Base-by-base conservation (phyloP, 176 grass and related monocot species). In the Musa schizocarpa region DNA sequence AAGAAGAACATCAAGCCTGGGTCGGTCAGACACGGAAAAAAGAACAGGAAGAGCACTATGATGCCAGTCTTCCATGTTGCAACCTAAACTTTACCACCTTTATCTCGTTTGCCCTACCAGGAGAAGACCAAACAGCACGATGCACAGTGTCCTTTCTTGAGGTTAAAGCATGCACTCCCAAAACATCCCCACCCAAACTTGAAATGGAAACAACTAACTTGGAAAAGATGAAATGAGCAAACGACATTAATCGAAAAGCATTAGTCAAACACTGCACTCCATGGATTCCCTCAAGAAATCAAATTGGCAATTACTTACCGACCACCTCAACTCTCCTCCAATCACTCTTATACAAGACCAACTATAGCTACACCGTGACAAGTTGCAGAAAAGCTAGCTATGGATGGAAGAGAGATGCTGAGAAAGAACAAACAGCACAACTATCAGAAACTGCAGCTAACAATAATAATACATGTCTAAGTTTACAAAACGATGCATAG, bases 401-500 rank as follows among this genome's bases (percentile, higher is more conserved):
- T 43, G 34, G 34, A 43, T 43, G 4, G n/a, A 27, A 65, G 12
- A 26, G 23, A 2, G 34, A 43, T 6, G 6, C 25, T 11, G 21
- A 23, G 22, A 24, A 64, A 9, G 26, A 27, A 24, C 2, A 26
- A 26, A 6, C 9, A 26, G 26, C 34, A 43, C 34, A 43, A 29
- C 29, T 29, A 23, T 3, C 8, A 65, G 23, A 25, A 23, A 24
- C 21, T 65, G 22, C 61, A 9, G 19, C 9, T n/a, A 22, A n/a
- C 7, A 65, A 65, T 43, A 22, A 65, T 11, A 2, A 65, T 8
- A 13, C 21, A 65, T 65, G 63, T 13, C 63, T 65, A 29, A 27
- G 63, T 26, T 65, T 65, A 65, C 63, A 65, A 65, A 63, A 65
- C n/a, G 63, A 65, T 65, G 63, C 21, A 27, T 27, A 65, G 21